Evolutionary conservation across 208 protist species (phyloP), one percentile per base, ranked within the genome.

Genomic region (Angomonas ambiguus): DNA sequence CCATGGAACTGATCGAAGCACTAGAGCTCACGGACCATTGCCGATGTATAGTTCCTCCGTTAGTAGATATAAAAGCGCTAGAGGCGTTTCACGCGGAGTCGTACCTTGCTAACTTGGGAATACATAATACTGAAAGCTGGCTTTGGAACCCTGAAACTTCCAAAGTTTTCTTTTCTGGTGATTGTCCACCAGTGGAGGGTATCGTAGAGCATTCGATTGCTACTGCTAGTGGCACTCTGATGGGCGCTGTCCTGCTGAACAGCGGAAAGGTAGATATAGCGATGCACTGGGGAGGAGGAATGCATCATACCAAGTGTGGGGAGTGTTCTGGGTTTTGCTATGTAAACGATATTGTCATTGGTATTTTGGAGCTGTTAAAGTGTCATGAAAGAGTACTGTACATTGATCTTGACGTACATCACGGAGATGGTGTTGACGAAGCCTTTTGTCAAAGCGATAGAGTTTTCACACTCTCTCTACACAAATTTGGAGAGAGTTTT

Each of bases 381-480:
- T 91, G 84, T 61, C 81, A 93, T 59, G 75, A 92, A 58, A 88
- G 98, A 59, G 98, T 99, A 27, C 76, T 99, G 25, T 99, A 99
- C 79, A 96, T 99, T 48, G 99, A 99, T 79, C 98, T 99, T 65
- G 99, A 99, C 79, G 97, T 99, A 79, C 99, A 99, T 85, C 99
- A 99, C 78, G 99, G 99, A 51, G 99, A 99, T 77, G 99, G 99
- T 51, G 98, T 99, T 22, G 97, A 99, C 74, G 98, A 99, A 80
- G 99, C 99, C 5, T 99, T 99, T 76, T 99, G 99, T 79, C 89
- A 92, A 25, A 99, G 97, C 49, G 94, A 99, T 67, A 83, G 98
- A 41, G 99, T 99, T 31, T 98, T 99, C 81, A 99, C 98, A 8
- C 87, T 99, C 16, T 99, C 98, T 22, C 99, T 99, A 76, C 99